Conservation (phyloP, 2,329 filamentous ascomycete species). For the Clathrospora elynae region DNA sequence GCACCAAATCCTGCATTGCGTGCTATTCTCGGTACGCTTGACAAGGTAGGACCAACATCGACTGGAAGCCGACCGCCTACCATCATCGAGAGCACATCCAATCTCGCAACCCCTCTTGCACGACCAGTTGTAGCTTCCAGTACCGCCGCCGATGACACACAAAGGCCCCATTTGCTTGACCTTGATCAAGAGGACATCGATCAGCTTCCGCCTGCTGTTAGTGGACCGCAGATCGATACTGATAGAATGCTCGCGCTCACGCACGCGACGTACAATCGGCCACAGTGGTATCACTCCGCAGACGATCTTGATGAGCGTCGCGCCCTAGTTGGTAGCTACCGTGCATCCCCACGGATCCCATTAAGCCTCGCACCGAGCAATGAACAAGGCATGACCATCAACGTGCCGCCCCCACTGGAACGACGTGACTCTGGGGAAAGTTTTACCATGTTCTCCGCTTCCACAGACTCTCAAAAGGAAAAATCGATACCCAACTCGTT, state of each 20-base stretch:
- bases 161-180: slow-evolving; percentile 37
- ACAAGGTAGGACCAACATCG: slow-evolving; percentile 33
- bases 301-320: slow-evolving; percentile 47
- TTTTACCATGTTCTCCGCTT: slow-evolving; percentile 68
- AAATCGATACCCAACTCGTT: slow-evolving; percentile 61
- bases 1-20: slow-evolving; percentile 41
- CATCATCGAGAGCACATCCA: slow-evolving; percentile 57
- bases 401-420: slow-evolving; percentile 44
- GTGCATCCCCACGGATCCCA: slow-evolving; percentile 56
- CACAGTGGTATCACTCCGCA: slow-evolving; percentile 43
- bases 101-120: slow-evolving; percentile 61
- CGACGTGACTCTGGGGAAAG: slow-evolving; percentile 66
- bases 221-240: slow-evolving; percentile 28
- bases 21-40: slow-evolving; percentile 40
- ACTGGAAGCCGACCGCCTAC: slow-evolving; percentile 37
- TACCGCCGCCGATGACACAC: slow-evolving; percentile 4
- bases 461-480: slow-evolving; percentile 60
- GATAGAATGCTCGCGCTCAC: slow-evolving; percentile 15
- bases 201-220: slow-evolving; percentile 44
- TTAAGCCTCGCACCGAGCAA: slow-evolving; percentile 55
- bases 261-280: slow-evolving; percentile 33
- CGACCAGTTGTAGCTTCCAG: slow-evolving; percentile 45
- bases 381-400: slow-evolving; percentile 44
- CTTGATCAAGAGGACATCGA: slow-evolving; percentile 46
- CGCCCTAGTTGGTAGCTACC: slow-evolving; percentile 53